These are phyloP conservation scores for Erucastrum elatum DNA, from an alignment of 345 rosid species.

Conservation along the genomic window DNA sequence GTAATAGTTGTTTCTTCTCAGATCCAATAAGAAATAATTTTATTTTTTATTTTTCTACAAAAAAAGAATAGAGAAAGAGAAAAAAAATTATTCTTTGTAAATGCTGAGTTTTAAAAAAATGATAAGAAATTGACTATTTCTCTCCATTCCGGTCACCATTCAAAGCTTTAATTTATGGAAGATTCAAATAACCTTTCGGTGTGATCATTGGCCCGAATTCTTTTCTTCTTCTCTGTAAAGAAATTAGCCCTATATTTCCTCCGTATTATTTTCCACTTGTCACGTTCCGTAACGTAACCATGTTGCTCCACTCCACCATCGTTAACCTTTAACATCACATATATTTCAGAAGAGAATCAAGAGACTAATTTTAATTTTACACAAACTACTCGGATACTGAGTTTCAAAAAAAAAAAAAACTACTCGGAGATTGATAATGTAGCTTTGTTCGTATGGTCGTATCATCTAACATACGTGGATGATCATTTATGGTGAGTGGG, in stretches of 20 bases:
- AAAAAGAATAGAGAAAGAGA: too few species aligned
- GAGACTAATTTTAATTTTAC: not conserved
- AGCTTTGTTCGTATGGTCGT: not conserved
- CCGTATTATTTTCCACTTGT: conserved; percentile 29
- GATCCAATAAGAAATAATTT: too few species aligned
- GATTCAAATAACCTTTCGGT: conserved; percentile 28
- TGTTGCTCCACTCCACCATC: conserved; percentile 1
- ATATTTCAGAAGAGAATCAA: not conserved
- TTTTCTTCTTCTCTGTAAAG: not conserved
- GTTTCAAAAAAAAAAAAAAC: too few species aligned
- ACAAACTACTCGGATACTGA: not conserved
- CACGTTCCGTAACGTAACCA: conserved; percentile 26
- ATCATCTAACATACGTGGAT: not conserved
- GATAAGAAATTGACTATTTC: too few species aligned
- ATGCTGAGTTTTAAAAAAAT: too few species aligned
- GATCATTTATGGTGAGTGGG: not conserved
- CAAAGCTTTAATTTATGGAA: not conserved
- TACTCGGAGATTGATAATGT: not conserved
- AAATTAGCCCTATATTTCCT: not conserved
- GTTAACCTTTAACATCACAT: not conserved
- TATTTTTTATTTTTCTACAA: too few species aligned
- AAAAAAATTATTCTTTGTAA: too few species aligned
- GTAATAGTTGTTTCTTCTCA: too few species aligned
- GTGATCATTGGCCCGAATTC: conserved; percentile 24
- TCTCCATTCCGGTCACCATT: too few species aligned